A percentile compares a stretch with the other conserved stretches of the same genome.
Conservation (phyloP, 2,329 filamentous ascomycete genomes). For the Paecilomyces variotii region DNA sequence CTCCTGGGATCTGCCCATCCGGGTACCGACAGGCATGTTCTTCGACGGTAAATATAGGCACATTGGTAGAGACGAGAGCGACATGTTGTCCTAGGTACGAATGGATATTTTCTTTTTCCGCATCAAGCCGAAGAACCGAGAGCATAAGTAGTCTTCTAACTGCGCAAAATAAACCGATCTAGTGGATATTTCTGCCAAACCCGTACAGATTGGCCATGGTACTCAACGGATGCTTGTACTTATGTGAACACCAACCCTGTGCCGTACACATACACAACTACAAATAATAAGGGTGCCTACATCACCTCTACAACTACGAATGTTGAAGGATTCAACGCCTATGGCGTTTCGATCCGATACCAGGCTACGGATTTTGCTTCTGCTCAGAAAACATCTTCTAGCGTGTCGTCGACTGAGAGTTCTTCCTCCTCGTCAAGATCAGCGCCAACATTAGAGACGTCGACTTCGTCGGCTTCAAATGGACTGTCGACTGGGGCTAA, state of each 20-base stretch:
- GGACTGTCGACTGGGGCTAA: background rate
- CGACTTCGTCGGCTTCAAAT: background rate
- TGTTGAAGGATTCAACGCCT: background rate
- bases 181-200: background rate
- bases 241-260: background rate
- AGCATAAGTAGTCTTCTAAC: background rate
- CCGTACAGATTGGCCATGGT: background rate
- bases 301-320: background rate
- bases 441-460: background rate
- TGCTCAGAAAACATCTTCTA: background rate
- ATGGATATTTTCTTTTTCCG: background rate
- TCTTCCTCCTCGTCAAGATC: background rate
- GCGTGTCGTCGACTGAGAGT: background rate
- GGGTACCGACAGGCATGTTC: background rate
- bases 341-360: background rate
- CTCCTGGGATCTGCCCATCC: background rate
- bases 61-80: background rate
- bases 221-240: background rate
- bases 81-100: background rate
- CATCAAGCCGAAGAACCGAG: background rate
- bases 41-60: background rate
- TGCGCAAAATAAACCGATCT: background rate
- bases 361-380: background rate
- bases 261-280: background rate
- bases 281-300: background rate